A percentile compares a stretch with the other conserved stretches of the same genome.
phyloP scores from a whole-genome alignment of 2,329 filamentous ascomycete species.

The Fusarium sambucinum region DNA sequence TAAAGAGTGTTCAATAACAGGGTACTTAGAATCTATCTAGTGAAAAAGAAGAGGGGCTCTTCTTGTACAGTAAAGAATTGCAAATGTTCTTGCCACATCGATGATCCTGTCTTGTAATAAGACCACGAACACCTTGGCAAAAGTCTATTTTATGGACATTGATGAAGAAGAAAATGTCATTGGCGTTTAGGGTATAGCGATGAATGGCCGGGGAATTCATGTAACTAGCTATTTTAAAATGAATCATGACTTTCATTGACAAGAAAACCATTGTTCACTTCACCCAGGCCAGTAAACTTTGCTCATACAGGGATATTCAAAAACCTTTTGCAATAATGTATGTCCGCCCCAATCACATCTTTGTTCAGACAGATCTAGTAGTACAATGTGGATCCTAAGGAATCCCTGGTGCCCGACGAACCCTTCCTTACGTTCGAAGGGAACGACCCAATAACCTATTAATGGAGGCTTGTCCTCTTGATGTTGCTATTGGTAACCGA shows the following conservation, averaged over 20 bases:
- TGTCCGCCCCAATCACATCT: neutral
- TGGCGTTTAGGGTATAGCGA: neutral
- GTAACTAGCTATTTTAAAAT: neutral
- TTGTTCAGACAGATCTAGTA: no score
- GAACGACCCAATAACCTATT: neutral
- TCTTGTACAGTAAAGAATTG: constrained; percentile 11
- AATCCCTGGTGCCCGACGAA: neutral
- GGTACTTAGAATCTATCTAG: constrained; percentile 22
- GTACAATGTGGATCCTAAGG: no score
- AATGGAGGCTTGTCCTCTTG: neutral
- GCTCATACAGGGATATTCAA: no score
- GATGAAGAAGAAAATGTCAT: neutral
- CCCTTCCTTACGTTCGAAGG: neutral
- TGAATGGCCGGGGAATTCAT: neutral
- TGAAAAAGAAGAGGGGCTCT: constrained; percentile 11
- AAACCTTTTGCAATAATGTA: no score
- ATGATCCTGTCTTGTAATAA: neutral
- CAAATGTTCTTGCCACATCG: constrained; percentile 11
- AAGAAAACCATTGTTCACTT: neutral
- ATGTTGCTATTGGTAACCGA: no score
- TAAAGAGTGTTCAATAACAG: constrained; percentile 1
- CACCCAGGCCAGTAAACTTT: rapidly evolving
- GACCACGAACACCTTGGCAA: neutral
- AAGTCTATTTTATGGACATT: neutral
- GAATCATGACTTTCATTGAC: neutral